Percentiles rank a stretch among this genome's conserved stretches.
Evolutionary conservation across 78 protist genomes (phyloP).

Genomic region (Planoprotostelium fungivorum): DNA sequence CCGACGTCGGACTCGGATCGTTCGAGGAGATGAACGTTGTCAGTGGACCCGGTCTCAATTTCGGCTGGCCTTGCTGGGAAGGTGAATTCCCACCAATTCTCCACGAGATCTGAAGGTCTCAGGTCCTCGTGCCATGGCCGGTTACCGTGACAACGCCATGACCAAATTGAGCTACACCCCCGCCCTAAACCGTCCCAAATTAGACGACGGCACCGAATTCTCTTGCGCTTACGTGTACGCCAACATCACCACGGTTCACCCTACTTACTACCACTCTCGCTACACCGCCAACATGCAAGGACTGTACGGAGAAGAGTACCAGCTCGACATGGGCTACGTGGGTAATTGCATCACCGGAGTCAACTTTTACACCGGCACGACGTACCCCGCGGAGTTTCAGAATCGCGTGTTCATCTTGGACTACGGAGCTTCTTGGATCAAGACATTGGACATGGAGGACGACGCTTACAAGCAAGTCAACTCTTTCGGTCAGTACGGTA

Average conservation of each 20-base stretch:
- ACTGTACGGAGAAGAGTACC: not conserved
- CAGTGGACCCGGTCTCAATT: not conserved
- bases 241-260: not conserved
- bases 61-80: not conserved
- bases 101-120: too few relatives aligned
- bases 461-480: too few relatives aligned
- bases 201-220: not conserved
- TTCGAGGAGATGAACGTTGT: not conserved
- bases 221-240: not conserved
- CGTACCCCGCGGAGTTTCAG: not conserved
- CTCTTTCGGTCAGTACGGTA: not conserved
- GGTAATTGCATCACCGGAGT: not conserved
- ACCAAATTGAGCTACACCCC: not conserved
- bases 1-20: not conserved
- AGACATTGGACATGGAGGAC: too few relatives aligned
- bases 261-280: not conserved
- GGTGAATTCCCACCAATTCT: too few relatives aligned
- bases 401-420: not conserved
- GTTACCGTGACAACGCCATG: not conserved
- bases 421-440: not conserved
- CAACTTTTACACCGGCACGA: not conserved
- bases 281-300: not conserved
- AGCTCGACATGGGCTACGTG: not conserved
- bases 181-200: not conserved
- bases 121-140: not conserved